Conservation (phyloP, 164 flowering plant species). For the Houttuynia cordata region DNA sequence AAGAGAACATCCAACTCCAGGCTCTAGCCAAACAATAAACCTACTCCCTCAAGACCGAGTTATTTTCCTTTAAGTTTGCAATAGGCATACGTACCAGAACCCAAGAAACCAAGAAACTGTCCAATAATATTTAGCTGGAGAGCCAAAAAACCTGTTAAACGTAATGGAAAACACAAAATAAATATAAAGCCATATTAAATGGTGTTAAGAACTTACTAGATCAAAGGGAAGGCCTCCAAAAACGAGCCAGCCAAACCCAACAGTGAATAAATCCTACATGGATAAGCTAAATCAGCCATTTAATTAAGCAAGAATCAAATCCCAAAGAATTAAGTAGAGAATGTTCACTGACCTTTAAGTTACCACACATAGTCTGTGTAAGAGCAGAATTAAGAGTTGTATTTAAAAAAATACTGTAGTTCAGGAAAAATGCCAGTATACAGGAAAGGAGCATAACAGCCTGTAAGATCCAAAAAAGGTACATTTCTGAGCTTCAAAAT, state of each 20-base stretch:
- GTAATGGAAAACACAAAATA: neutral
- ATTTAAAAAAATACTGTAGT: conserved; percentile 64
- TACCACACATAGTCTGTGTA: conserved; percentile 88
- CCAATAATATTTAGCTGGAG: conserved; percentile 75
- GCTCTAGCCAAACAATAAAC: neutral
- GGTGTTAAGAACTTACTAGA: conserved; percentile 38
- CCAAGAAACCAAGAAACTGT: conserved; percentile 73
- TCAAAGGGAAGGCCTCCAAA: conserved; percentile 99
- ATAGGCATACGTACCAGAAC: conserved; percentile 82
- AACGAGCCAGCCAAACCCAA: conserved; percentile 82
- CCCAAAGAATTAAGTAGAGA: neutral
- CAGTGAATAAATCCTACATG: conserved; percentile 71
- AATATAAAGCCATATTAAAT: neutral
- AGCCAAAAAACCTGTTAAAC: conserved; percentile 3
- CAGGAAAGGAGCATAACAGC: conserved; percentile 76
- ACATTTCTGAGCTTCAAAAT: neutral
- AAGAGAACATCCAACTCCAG: neutral
- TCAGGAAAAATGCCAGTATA: conserved; percentile 68
- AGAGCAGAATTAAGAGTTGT: conserved; percentile 85
- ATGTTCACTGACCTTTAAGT: conserved; percentile 52
- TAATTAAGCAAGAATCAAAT: neutral
- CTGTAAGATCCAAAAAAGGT: conserved; percentile 28
- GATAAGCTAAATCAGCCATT: neutral
- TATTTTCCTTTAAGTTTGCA: conserved; percentile 48
- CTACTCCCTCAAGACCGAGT: neutral